Percentiles rank a stretch among this genome's conserved stretches.
Conservation (phyloP, 345 rosid species). For the Erodium maritimum region DNA sequence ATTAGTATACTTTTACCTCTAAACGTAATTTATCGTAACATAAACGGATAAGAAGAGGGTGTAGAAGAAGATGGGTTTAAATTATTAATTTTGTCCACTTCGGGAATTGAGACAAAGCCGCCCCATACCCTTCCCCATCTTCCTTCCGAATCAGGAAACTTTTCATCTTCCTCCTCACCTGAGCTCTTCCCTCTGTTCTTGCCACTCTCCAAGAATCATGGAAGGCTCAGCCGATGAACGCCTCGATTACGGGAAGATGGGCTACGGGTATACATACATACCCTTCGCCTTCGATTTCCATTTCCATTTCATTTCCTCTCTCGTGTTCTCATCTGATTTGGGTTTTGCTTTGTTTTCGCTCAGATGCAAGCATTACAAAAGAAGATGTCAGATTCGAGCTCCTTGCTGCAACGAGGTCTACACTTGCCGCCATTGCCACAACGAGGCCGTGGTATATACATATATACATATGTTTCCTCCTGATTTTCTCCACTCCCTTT, state of each 20-base stretch:
- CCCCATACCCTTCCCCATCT: background rate
- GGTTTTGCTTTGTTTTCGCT: slow-evolving; percentile 1
- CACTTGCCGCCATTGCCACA: slow-evolving; percentile 63
- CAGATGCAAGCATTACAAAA: slow-evolving; percentile 50
- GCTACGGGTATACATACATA: slow-evolving; percentile 46
- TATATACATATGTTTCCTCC: slow-evolving; percentile 2
- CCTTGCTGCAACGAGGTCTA: slow-evolving; percentile 50
- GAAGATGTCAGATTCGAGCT: slow-evolving; percentile 54
- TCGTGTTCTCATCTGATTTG: background rate
- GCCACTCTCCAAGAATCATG: slow-evolving; percentile 33
- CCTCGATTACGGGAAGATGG: slow-evolving; percentile 84
- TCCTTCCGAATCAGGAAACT: slow-evolving; percentile 16
- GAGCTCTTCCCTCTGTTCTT: slow-evolving; percentile 5
- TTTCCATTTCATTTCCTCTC: background rate
- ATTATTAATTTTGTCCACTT: background rate
- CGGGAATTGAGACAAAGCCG: background rate
- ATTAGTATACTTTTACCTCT: no score
- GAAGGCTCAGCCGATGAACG: slow-evolving; percentile 60
- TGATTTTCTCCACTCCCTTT: background rate
- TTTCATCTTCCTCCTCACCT: slow-evolving; percentile 11
- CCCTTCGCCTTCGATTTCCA: background rate
- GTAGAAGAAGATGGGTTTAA: no score
- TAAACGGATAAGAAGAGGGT: no score
- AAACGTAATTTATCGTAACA: no score
- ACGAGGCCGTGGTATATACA: slow-evolving; percentile 45